Evolutionary conservation across 1,139 yeast genomes (phyloP).

Genomic region (Suhomyces kunorum): DNA sequence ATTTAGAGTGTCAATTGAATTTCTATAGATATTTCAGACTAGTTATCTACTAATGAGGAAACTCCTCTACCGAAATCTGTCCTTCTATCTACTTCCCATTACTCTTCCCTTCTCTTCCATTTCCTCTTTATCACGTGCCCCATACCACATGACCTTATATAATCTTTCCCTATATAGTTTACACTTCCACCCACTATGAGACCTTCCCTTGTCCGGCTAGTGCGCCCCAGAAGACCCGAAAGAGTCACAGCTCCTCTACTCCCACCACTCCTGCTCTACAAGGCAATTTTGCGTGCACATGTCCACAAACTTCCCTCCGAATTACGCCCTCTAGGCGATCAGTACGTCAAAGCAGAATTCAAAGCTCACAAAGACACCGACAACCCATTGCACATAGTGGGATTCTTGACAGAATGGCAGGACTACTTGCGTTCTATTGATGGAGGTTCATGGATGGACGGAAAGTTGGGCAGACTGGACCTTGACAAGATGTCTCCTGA

Average conservation of each 20-base stretch:
- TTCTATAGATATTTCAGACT: too few species aligned
- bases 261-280: conserved; percentile 79
- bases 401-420: conserved; percentile 93
- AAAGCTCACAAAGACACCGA: conserved; percentile 80
- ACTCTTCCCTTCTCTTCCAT: background rate
- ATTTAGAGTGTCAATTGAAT: too few species aligned
- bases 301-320: conserved; percentile 59
- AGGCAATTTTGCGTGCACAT: conserved; percentile 81
- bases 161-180: background rate
- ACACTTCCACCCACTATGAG: conserved; percentile 45
- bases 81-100: too few species aligned
- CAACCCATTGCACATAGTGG: conserved; percentile 91
- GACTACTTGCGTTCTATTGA: conserved; percentile 74
- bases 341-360: conserved; percentile 87
- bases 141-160: background rate
- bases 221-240: conserved; percentile 60
- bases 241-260: conserved; percentile 60
- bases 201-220: conserved; percentile 45
- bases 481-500: conserved; percentile 87
- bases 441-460: conserved; percentile 76
- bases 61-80: too few species aligned
- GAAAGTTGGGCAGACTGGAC: conserved; percentile 62
- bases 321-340: conserved; percentile 80
- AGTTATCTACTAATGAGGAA: too few species aligned
- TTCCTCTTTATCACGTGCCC: background rate